Evolutionary conservation across 169 alveolate genomes (phyloP), one percentile per base, ranked within the genome.

Genomic region (Eimeria maxima): DNA sequence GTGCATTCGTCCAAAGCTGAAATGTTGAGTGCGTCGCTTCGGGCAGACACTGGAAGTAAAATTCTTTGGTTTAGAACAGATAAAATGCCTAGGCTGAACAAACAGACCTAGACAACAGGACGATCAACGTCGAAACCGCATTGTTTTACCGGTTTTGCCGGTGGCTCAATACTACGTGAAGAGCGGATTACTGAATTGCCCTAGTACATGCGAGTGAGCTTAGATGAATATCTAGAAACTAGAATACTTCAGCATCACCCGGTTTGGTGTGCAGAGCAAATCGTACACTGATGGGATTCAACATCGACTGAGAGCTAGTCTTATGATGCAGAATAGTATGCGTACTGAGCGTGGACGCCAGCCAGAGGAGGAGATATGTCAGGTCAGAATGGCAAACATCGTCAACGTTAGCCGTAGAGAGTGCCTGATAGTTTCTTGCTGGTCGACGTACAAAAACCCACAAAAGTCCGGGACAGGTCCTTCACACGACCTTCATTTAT

Each of bases 91-190:
- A 73, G 55, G 14, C 83, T 73, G 18, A 73, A 13, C 29, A 38
- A 33, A 42, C 50, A 73, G 67, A 45, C 16, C 24, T 14, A 50
- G 69, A 47, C 33, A 14, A 24, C 44, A 47, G 6, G 88, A 45
- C 67, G 22, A 11, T 24, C 67, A 78, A 78, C 88, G n/a, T 38
- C 67, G n/a, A 50, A 78, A 7, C 44, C 45, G 88, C 88, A 78
- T 44, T 47, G 47, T 78, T 78, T 78, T 78, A 7, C 88, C 44
- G 47, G 33, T 47, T n/a, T 44, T 47, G 8, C 88, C 44, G 55
- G 83, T 1, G 53, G 53, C 83, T 33, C n/a, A n/a, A n/a, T 14
- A 24, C 65, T 45, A 78, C 45, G 67, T 11, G 65, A 27, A 45
- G 14, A 78, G 65, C 65, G 69, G 27, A 78, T 24, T 78, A 13